Evolutionary conservation across 176 grass and related monocot genomes (phyloP).

Genomic region (Aegilops tauschii): DNA sequence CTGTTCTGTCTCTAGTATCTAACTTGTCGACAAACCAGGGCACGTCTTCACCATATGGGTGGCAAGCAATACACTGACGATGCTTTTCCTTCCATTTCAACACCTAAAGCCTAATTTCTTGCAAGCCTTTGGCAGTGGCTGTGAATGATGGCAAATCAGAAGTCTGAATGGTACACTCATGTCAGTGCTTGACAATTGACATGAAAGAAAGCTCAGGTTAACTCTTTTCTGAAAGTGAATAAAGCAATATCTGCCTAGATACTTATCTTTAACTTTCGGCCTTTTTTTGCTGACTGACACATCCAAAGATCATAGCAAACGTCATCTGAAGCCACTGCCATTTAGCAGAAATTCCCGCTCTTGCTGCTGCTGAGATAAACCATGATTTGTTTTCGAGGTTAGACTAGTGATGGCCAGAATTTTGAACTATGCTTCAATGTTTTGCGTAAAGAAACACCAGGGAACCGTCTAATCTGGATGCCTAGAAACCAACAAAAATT

Average conservation of each 20-base stretch:
- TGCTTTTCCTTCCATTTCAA: neutral
- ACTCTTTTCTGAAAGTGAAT: slow-evolving; percentile 39
- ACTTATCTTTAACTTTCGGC: slow-evolving; percentile 23
- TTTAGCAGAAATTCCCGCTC: neutral
- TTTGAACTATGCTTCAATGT: neutral
- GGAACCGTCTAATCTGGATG: neutral
- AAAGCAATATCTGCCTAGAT: slow-evolving; percentile 52
- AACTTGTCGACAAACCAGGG: slow-evolving; percentile 4
- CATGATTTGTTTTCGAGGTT: neutral
- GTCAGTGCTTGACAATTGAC: slow-evolving; percentile 45
- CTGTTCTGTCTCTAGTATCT: neutral
- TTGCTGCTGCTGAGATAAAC: neutral
- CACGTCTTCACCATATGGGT: neutral
- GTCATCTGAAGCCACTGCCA: neutral
- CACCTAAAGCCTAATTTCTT: slow-evolving; percentile 35
- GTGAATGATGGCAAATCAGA: slow-evolving; percentile 19
- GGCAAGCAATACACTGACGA: neutral
- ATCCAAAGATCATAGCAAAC: neutral
- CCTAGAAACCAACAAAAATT: slow-evolving; percentile 20
- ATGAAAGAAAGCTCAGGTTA: slow-evolving; percentile 45
- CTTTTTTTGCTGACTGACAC: slow-evolving; percentile 22
- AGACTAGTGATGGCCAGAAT: neutral
- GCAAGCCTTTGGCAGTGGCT: slow-evolving; percentile 23
- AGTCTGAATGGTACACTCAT: slow-evolving; percentile 18
- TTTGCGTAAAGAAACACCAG: neutral